Percentiles rank a stretch among this genome's conserved stretches.
phyloP scores from a whole-genome alignment of 768 basidiomycete genomes.

The Lactifluus volemus region DNA sequence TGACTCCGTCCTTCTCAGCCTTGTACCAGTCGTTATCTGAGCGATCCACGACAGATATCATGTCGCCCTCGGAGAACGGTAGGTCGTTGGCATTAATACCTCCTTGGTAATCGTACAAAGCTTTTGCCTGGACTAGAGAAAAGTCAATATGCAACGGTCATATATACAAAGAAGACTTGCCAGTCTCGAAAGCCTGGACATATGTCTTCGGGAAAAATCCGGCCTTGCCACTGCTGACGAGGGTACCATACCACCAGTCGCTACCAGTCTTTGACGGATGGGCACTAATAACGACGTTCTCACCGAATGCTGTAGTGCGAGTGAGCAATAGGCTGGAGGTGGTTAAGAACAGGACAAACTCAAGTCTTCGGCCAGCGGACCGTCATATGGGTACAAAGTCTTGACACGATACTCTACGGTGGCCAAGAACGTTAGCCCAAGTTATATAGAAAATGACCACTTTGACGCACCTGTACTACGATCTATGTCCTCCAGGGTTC shows the following conservation, averaged over 20 bases:
- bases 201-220: conserved; percentile 93
- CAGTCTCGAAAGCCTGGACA: conserved; percentile 58
- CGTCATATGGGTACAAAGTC: conserved; percentile 78
- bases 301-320: conserved; percentile 53
- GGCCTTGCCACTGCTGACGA: conserved; percentile 50
- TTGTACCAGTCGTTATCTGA: conserved; percentile 95
- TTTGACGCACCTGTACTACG: conserved; percentile 43
- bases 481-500: conserved; percentile 68
- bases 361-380: conserved; percentile 82
- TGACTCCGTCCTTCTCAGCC: conserved; percentile 74
- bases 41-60: conserved; percentile 69
- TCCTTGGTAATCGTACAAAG: conserved; percentile 70
- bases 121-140: conserved; percentile 55
- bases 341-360: conserved; percentile 39
- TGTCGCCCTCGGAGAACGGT: conserved; percentile 76
- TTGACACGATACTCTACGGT: conserved; percentile 61
- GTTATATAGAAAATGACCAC: neutral
- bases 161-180: conserved; percentile 36
- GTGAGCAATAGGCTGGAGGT: conserved; percentile 8
- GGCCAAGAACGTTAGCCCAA: conserved; percentile 3
- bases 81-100: conserved; percentile 63
- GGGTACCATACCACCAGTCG: conserved; percentile 91
- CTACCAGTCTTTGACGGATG: conserved; percentile 80
- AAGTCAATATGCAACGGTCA: conserved; percentile 4
- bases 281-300: conserved; percentile 69